Conservation (phyloP, 768 basidiomycete genomes). For the Trametes coccinea region DNA sequence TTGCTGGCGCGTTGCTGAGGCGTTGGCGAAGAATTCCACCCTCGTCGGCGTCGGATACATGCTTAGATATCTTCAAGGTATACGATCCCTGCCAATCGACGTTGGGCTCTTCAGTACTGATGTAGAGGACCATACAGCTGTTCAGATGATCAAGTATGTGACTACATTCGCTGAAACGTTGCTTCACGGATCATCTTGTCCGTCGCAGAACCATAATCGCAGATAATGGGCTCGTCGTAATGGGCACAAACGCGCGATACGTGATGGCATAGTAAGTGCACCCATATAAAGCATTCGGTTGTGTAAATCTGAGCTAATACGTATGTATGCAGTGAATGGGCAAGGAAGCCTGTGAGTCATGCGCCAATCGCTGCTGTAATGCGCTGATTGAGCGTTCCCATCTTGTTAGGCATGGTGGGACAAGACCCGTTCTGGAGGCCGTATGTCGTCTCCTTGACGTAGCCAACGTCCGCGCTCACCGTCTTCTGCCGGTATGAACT, state of each 20-base stretch:
- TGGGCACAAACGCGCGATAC: conserved; percentile 53
- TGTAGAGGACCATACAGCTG: conserved; percentile 30
- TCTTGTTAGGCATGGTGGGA: conserved; percentile 26
- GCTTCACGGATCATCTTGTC: background rate
- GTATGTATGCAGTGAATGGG: conserved; percentile 23
- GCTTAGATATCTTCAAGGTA: conserved; percentile 43
- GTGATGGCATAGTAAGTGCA: conserved; percentile 38
- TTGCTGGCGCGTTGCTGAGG: conserved; percentile 23
- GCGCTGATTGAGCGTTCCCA: background rate
- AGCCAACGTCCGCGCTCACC: background rate
- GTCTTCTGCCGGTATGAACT: background rate
- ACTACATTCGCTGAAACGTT: background rate
- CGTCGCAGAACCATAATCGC: conserved; percentile 41
- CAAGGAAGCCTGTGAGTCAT: conserved; percentile 21
- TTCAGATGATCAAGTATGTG: conserved; percentile 46
- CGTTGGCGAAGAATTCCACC: conserved; percentile 1
- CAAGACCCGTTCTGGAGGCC: conserved; percentile 29
- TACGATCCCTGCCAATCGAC: background rate
- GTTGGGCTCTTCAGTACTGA: background rate
- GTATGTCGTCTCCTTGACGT: conserved; percentile 19
- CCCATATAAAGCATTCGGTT: too few relatives aligned
- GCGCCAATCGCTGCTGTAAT: background rate
- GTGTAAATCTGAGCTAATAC: background rate
- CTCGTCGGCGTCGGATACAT: conserved; percentile 36
- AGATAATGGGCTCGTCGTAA: conserved; percentile 50